Conservation (phyloP, 2,329 filamentous ascomycete genomes). For the Calonectria multiphialidica region DNA sequence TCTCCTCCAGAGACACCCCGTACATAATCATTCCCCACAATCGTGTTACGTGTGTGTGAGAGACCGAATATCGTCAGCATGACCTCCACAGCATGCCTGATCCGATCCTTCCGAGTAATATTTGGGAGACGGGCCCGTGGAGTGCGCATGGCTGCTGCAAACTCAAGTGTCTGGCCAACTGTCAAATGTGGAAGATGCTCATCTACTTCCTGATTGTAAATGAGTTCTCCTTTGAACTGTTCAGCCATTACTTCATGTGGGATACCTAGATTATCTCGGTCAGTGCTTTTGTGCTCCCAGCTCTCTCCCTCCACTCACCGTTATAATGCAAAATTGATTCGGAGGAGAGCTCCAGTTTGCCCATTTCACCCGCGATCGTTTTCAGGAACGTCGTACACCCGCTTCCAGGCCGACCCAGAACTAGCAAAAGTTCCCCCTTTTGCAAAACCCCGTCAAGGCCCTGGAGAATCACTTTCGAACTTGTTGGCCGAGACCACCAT, state of each 20-base stretch:
- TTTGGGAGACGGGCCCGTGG: not conserved
- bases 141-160: constrained; percentile 54
- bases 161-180: constrained; percentile 19
- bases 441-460: constrained; percentile 7
- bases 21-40: constrained; percentile 18
- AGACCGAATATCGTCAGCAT: constrained; percentile 21
- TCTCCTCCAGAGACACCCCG: constrained; percentile 18
- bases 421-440: constrained; percentile 8
- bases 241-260: not conserved
- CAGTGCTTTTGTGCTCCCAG: constrained; percentile 59
- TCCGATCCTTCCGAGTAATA: not conserved
- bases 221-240: constrained; percentile 9
- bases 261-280: not conserved
- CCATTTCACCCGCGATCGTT: constrained; percentile 14
- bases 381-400: constrained; percentile 22
- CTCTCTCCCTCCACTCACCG: not conserved
- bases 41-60: constrained; percentile 9
- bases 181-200: constrained; percentile 15
- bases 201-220: constrained; percentile 22
- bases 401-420: constrained; percentile 9
- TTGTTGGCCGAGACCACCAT: not conserved
- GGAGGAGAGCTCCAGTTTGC: constrained; percentile 4
- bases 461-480: not conserved
- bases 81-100: constrained; percentile 1
- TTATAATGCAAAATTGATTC: constrained; percentile 14